These are phyloP conservation scores for Saccharomyces hybrid DNA, from an alignment of 1,139 yeast genomes.

Conservation along the genomic window DNA sequence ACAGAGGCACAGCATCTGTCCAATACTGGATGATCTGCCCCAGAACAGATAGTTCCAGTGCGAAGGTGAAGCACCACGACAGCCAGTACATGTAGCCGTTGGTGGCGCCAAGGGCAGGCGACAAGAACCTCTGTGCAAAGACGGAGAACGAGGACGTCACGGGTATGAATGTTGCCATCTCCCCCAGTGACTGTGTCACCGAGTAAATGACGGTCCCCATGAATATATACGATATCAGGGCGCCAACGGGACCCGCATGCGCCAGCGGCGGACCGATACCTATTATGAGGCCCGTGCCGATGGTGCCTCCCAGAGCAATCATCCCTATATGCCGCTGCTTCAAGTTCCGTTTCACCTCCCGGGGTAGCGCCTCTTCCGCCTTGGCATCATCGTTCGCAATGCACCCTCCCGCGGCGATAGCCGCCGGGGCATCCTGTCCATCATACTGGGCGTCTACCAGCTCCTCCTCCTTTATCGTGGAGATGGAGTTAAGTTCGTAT, in stretches of 20 bases:
- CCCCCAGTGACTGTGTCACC: conserved; percentile 66
- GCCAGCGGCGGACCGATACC: conserved; percentile 49
- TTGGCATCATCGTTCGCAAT: not conserved
- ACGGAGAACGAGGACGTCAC: conserved; percentile 58
- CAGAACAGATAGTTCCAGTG: conserved; percentile 74
- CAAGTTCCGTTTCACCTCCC: conserved; percentile 41
- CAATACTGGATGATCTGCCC: conserved; percentile 76
- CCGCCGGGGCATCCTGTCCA: not conserved
- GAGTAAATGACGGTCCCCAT: conserved; percentile 59
- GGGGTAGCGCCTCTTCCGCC: not conserved
- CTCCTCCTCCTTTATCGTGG: not conserved
- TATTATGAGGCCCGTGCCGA: conserved; percentile 60
- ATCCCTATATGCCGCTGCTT: conserved; percentile 56
- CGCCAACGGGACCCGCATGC: conserved; percentile 66
- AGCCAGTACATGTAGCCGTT: conserved; percentile 85
- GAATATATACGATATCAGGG: conserved; percentile 56
- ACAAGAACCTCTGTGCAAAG: conserved; percentile 49
- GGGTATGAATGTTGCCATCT: conserved; percentile 69
- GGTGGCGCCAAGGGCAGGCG: conserved; percentile 63
- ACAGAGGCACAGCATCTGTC: conserved; percentile 65
- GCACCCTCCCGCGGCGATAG: not conserved
- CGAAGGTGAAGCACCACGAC: conserved; percentile 80
- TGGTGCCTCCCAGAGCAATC: conserved; percentile 64
- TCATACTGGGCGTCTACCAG: not conserved
- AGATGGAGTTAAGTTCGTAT: not conserved